A percentile compares a stretch with the other conserved stretches of the same genome.
Evolutionary conservation across 768 basidiomycete genomes (phyloP).

Genomic region (Mycena epipterygia): DNA sequence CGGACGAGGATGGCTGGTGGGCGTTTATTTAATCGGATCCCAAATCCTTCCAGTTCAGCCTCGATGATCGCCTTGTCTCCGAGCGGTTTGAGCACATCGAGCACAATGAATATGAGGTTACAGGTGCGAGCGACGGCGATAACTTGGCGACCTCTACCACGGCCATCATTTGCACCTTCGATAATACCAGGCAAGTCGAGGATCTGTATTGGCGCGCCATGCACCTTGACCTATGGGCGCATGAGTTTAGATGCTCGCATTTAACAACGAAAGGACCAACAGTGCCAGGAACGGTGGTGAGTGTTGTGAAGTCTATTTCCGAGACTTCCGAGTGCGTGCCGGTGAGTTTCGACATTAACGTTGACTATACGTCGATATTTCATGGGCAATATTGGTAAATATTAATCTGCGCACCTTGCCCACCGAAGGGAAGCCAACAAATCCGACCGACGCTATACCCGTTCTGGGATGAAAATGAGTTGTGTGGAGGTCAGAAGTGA

Average conservation of each 20-base stretch:
- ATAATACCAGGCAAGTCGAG: conserved; percentile 97
- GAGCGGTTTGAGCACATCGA: conserved; percentile 98
- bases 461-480: conserved; percentile 64
- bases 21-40: conserved; percentile 95
- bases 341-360: conserved; percentile 95
- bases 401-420: conserved; percentile 74
- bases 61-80: conserved; percentile 95
- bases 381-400: conserved; percentile 16
- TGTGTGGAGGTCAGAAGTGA: conserved; percentile 1
- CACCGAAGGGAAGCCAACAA: conserved; percentile 93
- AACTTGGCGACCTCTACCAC: conserved; percentile 96
- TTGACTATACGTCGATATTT: conserved; percentile 68
- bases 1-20: conserved; percentile 90
- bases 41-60: conserved; percentile 96
- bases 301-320: conserved; percentile 96
- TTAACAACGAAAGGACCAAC: conserved; percentile 1
- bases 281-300: conserved; percentile 96
- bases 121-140: conserved; percentile 97
- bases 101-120: conserved; percentile 97
- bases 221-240: conserved; percentile 73
- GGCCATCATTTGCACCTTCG: conserved; percentile 96
- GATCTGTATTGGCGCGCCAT: conserved; percentile 97
- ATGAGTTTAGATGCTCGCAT: neutral
- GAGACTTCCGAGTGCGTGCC: conserved; percentile 98
- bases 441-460: conserved; percentile 97